Base-by-base conservation (phyloP, 352 stramenopile genomes). In the Pythium folliculosum region DNA sequence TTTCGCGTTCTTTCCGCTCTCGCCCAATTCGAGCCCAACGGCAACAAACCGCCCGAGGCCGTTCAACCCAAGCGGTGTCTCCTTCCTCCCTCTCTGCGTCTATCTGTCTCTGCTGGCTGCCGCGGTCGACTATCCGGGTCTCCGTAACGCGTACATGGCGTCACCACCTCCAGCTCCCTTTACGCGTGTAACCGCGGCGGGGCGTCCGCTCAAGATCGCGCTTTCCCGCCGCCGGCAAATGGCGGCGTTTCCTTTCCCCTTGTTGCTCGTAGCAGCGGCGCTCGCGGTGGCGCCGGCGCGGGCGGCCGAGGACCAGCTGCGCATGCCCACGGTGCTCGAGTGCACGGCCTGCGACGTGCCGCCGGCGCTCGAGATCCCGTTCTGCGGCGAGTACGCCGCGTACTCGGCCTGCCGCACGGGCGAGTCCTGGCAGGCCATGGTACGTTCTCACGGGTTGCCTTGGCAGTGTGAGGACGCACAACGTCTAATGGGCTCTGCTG, bases 281-380 rank as follows among this genome's bases (percentile, higher is more conserved):
- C 14, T 57, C 2, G 21, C 25, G 25, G 16, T 19, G 60, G 27
- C 17, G 25, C 38, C 6, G 50, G 13, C 14, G 40, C 43, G 10
- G 52, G 64, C 23, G 40, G 48, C 23, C 17, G 48, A 59, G 21
- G 47, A 58, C 22, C 30, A 63, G 30, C 35, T 65, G 7, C 38
- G 27, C 40, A 49, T 76, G 57, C 65, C 65, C 14, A 62, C 61
- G 19, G 35, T 77, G 19, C 59, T 76, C 45, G 64, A 74, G 47
- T 92, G 84, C 60, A 75, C 65, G 37, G 70, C 78, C 12, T 92
- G 84, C 56, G 84, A 89, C 70, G 76, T 88, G 37, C 84, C 84
- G 12, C 47, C 67, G 22, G 25, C 65, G n/a, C 57, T 44, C 10
- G 62, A 72, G 14, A 77, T 91, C 52, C 70, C 72, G n/a, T 92